Evolutionary conservation across 805 yeast species (phyloP), one percentile per base, ranked within the genome.

Genomic region (Candida ascalaphidarum): DNA sequence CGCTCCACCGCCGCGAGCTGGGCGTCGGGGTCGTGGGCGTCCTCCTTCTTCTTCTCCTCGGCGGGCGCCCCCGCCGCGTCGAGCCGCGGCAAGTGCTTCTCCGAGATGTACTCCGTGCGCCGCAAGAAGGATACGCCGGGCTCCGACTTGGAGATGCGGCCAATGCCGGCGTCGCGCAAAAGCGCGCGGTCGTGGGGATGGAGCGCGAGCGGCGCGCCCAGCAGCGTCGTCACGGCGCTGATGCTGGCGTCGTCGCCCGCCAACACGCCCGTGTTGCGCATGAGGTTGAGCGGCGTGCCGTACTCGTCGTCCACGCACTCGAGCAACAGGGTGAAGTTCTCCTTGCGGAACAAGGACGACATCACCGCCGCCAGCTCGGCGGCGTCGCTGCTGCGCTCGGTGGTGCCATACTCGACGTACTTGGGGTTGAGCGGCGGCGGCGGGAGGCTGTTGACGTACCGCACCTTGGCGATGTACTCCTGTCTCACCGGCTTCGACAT

Each of bases 371-470:
- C 60, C 11, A 54, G 48, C 34, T 65, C 70, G 26, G 46, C 42
- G 27, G 44, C 65, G 41, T 54, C 60, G 50, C 49, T 50, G 22
- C 42, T 39, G 26, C 38, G 41, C 29, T 56, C 61, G 9, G 62
- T 59, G 15, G 60, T 48, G 45, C 57, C 50, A 39, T 77, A 71
- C 27, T 76, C 71, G 29, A 92, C 54, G 32, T 88, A 68, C 50
- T 81, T 84, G 17, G 98, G 96, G 25, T 95, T 85, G 36, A 92
- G 68, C 14, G 89, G 81, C 7, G 97, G 97, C 2, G 96, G 88
- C 5, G 98, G 98, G 14, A 92, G 65, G 44, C 75, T 81, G 51
- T 92, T 92, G 34, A 74, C 74, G 53, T 86, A 89, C 46, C 94
- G 71, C 30, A 81, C 73, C 41, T 81, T 79, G 25, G 94, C 94